A percentile compares a stretch with the other conserved stretches of the same genome.
Evolutionary conservation across 169 alveolate species (phyloP).

Genomic region (Sarcocystis neurona): DNA sequence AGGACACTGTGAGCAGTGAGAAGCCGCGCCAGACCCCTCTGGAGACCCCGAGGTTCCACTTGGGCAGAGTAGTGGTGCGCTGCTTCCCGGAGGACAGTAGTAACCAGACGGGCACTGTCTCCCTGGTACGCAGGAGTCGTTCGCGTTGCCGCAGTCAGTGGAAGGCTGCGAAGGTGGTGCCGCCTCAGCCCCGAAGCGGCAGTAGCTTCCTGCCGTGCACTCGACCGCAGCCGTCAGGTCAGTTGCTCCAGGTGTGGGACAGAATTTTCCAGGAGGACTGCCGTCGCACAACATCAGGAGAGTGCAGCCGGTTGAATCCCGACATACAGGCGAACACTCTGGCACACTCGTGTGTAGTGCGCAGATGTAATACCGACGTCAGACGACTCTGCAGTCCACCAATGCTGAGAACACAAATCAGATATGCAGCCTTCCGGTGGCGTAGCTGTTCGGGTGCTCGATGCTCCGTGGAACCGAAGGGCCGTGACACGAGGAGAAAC

Average conservation of each 20-base stretch:
- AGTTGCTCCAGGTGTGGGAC: neutral
- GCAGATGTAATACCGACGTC: neutral
- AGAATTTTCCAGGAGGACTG: conserved; percentile 29
- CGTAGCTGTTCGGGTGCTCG: too few species aligned
- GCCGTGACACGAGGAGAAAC: neutral
- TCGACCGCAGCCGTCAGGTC: neutral
- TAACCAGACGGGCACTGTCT: conserved; percentile 21
- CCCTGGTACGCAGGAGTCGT: conserved; percentile 14
- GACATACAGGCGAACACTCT: too few species aligned
- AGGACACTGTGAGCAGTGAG: neutral
- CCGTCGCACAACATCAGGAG: neutral
- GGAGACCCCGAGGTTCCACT: neutral
- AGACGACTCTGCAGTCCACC: neutral
- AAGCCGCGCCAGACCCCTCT: neutral
- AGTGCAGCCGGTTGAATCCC: too few species aligned
- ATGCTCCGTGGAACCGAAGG: neutral
- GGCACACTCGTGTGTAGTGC: too few species aligned
- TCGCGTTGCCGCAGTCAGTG: neutral
- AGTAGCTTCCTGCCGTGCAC: conserved; percentile 74
- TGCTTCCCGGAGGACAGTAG: conserved; percentile 16
- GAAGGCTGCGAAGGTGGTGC: conserved; percentile 10
- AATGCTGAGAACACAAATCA: neutral
- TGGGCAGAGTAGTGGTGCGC: conserved; percentile 14
- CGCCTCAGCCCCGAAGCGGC: conserved; percentile 55
- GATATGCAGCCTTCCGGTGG: too few species aligned